Conservation (phyloP, 805 yeast species). For the Blastobotrys parvus region DNA sequence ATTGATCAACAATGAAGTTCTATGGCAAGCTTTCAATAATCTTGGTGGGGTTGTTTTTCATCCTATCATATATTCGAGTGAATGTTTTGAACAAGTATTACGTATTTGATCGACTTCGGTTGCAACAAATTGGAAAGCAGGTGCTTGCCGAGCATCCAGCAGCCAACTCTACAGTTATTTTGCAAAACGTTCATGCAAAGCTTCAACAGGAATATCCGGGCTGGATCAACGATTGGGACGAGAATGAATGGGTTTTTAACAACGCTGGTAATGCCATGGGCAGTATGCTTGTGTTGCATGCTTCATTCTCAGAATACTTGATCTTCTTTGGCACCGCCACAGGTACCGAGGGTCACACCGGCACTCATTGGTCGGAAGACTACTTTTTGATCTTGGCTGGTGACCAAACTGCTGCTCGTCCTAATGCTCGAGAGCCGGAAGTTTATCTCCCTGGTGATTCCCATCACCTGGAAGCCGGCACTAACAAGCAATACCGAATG, state of each 20-base stretch:
- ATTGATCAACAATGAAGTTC: conserved; percentile 11
- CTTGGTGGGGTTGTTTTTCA: conserved; percentile 14
- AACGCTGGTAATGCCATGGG: conserved; percentile 98
- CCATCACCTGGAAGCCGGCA: conserved; percentile 70
- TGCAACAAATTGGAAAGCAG: conserved; percentile 54
- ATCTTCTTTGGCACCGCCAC: conserved; percentile 89
- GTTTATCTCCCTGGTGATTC: conserved; percentile 81
- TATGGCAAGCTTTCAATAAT: conserved; percentile 10
- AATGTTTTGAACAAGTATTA: conserved; percentile 54
- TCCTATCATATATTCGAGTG: conserved; percentile 18
- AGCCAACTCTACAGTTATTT: conserved; percentile 47
- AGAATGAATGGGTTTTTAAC: conserved; percentile 90
- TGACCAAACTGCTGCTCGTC: conserved; percentile 61
- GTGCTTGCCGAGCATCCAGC: conserved; percentile 29
- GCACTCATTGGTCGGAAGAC: conserved; percentile 95
- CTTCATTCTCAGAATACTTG: conserved; percentile 86
- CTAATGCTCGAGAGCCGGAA: conserved; percentile 56
- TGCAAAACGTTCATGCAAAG: conserved; percentile 51
- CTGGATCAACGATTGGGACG: conserved; percentile 58
- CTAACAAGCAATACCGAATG: conserved; percentile 79
- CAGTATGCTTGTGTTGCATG: conserved; percentile 88
- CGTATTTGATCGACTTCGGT: conserved; percentile 57
- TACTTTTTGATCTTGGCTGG: conserved; percentile 88
- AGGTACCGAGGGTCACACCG: conserved; percentile 95
- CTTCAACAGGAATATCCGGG: conserved; percentile 64